Evolutionary conservation across 768 basidiomycete species (phyloP), one percentile per base, ranked within the genome.

Genomic region (Candolleomyces eurysporus): DNA sequence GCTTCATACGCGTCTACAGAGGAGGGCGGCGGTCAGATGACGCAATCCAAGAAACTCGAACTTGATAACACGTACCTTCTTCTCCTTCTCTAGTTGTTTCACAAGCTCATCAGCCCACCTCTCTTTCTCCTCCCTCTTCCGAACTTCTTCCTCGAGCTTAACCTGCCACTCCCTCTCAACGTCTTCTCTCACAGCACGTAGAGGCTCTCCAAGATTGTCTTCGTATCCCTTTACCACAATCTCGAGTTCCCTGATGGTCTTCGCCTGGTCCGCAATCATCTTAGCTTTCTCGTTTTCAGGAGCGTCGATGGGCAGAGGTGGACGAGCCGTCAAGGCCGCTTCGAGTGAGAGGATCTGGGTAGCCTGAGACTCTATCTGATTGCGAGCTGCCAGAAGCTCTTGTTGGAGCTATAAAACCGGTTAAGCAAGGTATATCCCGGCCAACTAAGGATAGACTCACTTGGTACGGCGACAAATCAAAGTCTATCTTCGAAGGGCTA

Each of bases 401-500:
- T 96, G 91, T 76, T 95, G 93, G 0, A 96, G 80, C 88, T 94
- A 60, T 31, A 39, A 31, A n/a, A 9, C 32, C 57, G 10, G 5
- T 17, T 60, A 14, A 66, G 46, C 30, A 31, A 22, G 10, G 6
- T 40, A n/a, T 56, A 48, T 36, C n/a, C 21, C 36, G 5, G 16
- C 19, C 48, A 36, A 50, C 26, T 30, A 31, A 22, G 42, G 50
- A 39, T 45, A 31, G 32, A 69, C 77, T 60, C 50, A 90, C 89
- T 77, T 94, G 89, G 63, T 93, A 93, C 2, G 92, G 90, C 0
- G 91, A 85, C 85, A 91, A 86, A 69, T 94, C 91, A 66, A 94
- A 96, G 71, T 96, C 92, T 36, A 97, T 78, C 77, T 96, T 96
- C 58, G 83, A 83, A 0, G 95, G 95, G 73, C 93, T 95, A 6